Percentiles rank a stretch among this genome's conserved stretches.
Evolutionary conservation across 2,329 filamentous ascomycete genomes (phyloP).

Genomic region (Penicillium capsulatum): DNA sequence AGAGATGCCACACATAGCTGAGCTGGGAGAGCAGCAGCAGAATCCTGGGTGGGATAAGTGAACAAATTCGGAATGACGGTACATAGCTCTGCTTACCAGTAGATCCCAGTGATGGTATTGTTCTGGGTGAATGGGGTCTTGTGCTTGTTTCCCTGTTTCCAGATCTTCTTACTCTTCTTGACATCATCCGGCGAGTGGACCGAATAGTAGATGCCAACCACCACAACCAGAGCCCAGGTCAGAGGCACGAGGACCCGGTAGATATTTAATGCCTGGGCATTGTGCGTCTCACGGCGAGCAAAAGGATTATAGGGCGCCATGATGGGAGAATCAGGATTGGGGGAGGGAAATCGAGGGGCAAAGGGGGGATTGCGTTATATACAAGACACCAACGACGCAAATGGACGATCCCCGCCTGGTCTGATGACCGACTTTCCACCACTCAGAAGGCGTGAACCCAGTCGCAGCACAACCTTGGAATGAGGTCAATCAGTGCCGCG

Average conservation of each 20-base stretch:
- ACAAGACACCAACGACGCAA: background rate
- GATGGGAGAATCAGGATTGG: background rate
- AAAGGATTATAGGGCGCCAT: conserved; percentile 62
- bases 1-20: conserved; percentile 72
- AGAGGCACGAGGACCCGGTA: conserved; percentile 74
- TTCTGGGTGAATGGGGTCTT: conserved; percentile 73
- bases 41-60: conserved; percentile 50
- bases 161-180: conserved; percentile 61
- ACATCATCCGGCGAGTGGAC: conserved; percentile 62
- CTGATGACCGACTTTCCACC: conserved; percentile 5
- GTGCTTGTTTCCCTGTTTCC: conserved; percentile 65
- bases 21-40: conserved; percentile 70
- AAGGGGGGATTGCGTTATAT: conserved; percentile 4
- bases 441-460: background rate
- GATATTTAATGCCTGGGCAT: conserved; percentile 56
- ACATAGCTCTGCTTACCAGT: conserved; percentile 60
- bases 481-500: background rate
- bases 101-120: conserved; percentile 60
- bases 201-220: conserved; percentile 71
- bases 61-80: no score
- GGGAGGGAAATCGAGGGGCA: background rate
- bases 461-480: no score
- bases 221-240: conserved; percentile 69
- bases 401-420: conserved; percentile 4
- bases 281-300: conserved; percentile 63